Conservation (phyloP, 305 asterid species). For the Fraxinus albicans region DNA sequence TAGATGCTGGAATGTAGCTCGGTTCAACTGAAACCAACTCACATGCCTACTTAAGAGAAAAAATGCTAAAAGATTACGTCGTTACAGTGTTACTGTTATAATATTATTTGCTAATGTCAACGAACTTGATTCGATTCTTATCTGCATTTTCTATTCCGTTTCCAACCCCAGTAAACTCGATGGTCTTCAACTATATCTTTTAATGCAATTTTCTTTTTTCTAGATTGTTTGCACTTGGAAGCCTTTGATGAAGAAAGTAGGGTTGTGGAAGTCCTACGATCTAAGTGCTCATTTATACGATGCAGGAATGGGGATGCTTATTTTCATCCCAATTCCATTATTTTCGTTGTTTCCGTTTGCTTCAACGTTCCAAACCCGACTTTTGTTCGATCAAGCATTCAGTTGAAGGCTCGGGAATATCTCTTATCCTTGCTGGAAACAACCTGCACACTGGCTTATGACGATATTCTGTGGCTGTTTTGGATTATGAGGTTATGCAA, state of each 20-base stretch:
- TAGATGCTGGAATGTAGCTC: neutral
- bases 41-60: neutral
- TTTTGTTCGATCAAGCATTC: slow-evolving; percentile 97
- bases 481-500: neutral
- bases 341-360: slow-evolving; percentile 91
- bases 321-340: slow-evolving; percentile 80
- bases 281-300: slow-evolving; percentile 78
- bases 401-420: slow-evolving; percentile 89
- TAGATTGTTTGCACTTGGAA: slow-evolving; percentile 92
- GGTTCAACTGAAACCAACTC: neutral
- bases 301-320: slow-evolving; percentile 80
- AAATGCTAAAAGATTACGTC: neutral
- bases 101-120: neutral
- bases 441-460: slow-evolving; percentile 74
- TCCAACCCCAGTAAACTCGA: neutral
- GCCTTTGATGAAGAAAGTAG: slow-evolving; percentile 79
- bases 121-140: too few relatives aligned
- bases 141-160: neutral
- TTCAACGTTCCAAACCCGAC: slow-evolving; percentile 93
- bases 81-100: neutral
- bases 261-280: slow-evolving; percentile 89
- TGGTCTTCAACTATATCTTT: neutral
- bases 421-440: slow-evolving; percentile 94
- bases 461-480: neutral
- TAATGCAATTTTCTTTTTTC: neutral